Evolutionary conservation across 2,329 filamentous ascomycete genomes (phyloP).

Genomic region (Pseudocercospora pini-densiflorae): DNA sequence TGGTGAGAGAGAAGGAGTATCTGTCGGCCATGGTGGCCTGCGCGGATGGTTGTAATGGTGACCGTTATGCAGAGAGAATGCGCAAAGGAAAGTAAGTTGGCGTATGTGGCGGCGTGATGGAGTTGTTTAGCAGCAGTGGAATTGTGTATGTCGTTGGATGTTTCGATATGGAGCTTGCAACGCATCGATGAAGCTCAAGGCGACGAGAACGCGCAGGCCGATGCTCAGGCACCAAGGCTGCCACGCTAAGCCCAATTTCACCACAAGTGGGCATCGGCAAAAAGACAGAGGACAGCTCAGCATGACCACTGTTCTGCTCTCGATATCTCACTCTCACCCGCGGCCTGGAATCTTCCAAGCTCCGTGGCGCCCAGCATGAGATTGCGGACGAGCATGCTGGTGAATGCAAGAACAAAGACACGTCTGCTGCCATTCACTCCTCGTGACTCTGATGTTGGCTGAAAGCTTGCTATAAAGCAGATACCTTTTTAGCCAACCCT

Average conservation of each 20-base stretch:
- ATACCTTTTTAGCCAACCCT: background rate
- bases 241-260: background rate
- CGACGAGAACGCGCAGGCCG: background rate
- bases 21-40: slow-evolving; percentile 81
- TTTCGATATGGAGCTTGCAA: background rate
- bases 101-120: background rate
- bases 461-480: slow-evolving; percentile 4
- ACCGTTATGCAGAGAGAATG: background rate
- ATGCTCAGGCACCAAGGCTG: background rate
- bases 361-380: background rate
- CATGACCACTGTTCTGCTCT: background rate
- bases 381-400: background rate
- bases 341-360: slow-evolving; percentile 6
- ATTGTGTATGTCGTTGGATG: background rate
- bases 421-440: slow-evolving; percentile 1
- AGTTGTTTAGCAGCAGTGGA: background rate
- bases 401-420: slow-evolving; percentile 9
- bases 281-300: background rate
- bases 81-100: background rate
- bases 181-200: slow-evolving; percentile 4
- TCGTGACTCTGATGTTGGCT: slow-evolving; percentile 14
- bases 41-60: background rate
- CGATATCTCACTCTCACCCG: background rate
- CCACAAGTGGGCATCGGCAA: background rate
- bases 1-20: slow-evolving; percentile 99